Evolutionary conservation across 2,329 filamentous ascomycete genomes (phyloP).

Genomic region (Diaporthe capsici): DNA sequence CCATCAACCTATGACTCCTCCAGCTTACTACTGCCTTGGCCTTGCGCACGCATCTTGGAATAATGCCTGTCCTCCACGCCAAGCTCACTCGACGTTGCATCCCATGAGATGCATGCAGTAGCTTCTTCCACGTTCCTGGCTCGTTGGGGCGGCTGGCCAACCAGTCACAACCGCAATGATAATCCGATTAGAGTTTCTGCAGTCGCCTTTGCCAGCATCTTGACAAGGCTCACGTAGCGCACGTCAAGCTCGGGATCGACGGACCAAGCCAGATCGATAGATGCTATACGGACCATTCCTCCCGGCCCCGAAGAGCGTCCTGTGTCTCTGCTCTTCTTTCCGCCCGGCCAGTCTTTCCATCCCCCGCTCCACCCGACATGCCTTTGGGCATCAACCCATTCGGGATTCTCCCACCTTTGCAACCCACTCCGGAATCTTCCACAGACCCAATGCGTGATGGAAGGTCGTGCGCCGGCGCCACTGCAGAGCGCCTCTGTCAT

Average conservation of each 20-base stretch:
- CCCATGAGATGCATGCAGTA: conserved; percentile 27
- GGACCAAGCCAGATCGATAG: conserved; percentile 7
- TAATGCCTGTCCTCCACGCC: conserved; percentile 1
- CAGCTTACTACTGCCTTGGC: conserved; percentile 1
- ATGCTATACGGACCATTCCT: neutral
- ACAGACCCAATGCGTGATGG: neutral
- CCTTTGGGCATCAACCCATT: conserved; percentile 10
- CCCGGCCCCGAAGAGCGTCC: neutral
- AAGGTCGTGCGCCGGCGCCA: neutral
- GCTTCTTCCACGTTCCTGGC: conserved; percentile 25
- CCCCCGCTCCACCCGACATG: neutral
- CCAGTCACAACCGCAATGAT: neutral
- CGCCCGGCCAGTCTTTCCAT: neutral
- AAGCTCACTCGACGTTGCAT: conserved; percentile 16
- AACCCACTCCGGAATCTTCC: neutral
- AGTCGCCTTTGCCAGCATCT: neutral
- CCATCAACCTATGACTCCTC: neutral
- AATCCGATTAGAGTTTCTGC: neutral
- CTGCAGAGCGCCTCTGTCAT: neutral
- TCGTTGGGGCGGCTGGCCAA: neutral
- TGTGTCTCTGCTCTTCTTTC: neutral
- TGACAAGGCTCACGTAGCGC: too few species aligned
- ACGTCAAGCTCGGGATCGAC: conserved; percentile 7
- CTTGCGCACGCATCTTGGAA: neutral
- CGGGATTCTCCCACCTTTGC: neutral